phyloP scores from a whole-genome alignment of 257 asterid species.

The Solanum dulcamara region DNA sequence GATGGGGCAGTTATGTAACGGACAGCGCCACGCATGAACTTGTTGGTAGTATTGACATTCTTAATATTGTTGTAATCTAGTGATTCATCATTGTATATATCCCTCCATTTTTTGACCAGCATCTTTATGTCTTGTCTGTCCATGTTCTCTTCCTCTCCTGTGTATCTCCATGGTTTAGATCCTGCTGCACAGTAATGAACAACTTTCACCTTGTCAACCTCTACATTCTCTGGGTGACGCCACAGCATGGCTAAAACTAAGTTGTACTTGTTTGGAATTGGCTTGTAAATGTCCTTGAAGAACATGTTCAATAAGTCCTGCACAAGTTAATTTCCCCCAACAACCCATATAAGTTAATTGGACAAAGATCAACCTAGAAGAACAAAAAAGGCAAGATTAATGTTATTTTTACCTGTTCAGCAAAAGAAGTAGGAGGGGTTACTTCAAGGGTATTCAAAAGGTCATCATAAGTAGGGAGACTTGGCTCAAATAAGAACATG shows the following conservation, averaged over 20 bases:
- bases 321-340: background rate
- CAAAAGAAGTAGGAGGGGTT: constrained; percentile 1
- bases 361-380: too few species aligned
- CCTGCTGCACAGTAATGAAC: constrained; percentile 8
- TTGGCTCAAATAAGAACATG: constrained; percentile 1
- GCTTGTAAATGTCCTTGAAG: background rate
- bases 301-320: constrained; percentile 6
- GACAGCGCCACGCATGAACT: too few species aligned
- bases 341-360: background rate
- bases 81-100: background rate
- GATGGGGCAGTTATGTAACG: background rate
- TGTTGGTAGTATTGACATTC: background rate
- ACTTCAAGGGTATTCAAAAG: background rate
- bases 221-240: constrained; percentile 7
- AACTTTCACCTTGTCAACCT: background rate
- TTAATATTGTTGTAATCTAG: background rate
- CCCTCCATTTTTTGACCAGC: constrained; percentile 1
- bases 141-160: constrained; percentile 1
- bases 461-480: background rate
- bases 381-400: background rate
- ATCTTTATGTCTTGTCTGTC: constrained; percentile 2
- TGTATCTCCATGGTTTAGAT: constrained; percentile 6
- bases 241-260: constrained; percentile 5
- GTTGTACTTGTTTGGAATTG: constrained; percentile 5
- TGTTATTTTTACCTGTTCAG: background rate